These are phyloP conservation scores for Tolypocladium endophyticum DNA, from an alignment of 2,329 filamentous ascomycete genomes.

Conservation along the genomic window DNA sequence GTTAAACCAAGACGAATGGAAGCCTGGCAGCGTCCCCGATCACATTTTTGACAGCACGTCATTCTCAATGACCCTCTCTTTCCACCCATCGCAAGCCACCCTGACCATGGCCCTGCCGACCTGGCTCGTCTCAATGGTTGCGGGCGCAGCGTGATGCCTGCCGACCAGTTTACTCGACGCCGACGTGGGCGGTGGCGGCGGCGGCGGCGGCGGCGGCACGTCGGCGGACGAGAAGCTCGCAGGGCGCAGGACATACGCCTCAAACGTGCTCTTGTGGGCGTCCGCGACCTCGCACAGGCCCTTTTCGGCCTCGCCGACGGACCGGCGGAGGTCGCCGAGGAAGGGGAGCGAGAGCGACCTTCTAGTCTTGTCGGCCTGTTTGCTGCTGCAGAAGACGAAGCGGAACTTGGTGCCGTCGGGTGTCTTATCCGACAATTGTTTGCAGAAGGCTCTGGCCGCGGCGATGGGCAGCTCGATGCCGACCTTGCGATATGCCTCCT, in stretches of 20 bases:
- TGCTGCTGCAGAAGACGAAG: constrained; percentile 32
- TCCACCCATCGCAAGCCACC: constrained; percentile 24
- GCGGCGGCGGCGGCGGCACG: constrained; percentile 10
- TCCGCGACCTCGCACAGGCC: constrained; percentile 26
- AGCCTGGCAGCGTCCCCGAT: background rate
- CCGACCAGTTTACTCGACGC: constrained; percentile 15
- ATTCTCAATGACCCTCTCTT: constrained; percentile 23
- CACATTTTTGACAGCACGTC: constrained; percentile 19
- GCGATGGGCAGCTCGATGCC: constrained; percentile 50
- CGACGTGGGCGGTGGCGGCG: constrained; percentile 5
- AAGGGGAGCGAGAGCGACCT: constrained; percentile 24
- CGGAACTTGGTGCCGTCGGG: constrained; percentile 24
- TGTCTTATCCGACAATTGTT: constrained; percentile 17
- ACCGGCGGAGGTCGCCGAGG: constrained; percentile 23
- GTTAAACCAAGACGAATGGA: background rate
- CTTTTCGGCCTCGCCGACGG: constrained; percentile 29
- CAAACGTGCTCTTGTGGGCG: constrained; percentile 18
- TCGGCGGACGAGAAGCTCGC: constrained; percentile 17
- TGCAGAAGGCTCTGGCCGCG: constrained; percentile 45
- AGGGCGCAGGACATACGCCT: constrained; percentile 26
- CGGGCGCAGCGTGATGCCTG: constrained; percentile 14
- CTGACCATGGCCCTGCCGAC: constrained; percentile 25
- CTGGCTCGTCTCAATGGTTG: constrained; percentile 21
- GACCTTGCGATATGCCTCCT: constrained; percentile 34
- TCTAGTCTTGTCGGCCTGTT: constrained; percentile 21